Evolutionary conservation across 805 yeast genomes (phyloP), one percentile per base, ranked within the genome.

Genomic region (Komagataella kurtzmanii): DNA sequence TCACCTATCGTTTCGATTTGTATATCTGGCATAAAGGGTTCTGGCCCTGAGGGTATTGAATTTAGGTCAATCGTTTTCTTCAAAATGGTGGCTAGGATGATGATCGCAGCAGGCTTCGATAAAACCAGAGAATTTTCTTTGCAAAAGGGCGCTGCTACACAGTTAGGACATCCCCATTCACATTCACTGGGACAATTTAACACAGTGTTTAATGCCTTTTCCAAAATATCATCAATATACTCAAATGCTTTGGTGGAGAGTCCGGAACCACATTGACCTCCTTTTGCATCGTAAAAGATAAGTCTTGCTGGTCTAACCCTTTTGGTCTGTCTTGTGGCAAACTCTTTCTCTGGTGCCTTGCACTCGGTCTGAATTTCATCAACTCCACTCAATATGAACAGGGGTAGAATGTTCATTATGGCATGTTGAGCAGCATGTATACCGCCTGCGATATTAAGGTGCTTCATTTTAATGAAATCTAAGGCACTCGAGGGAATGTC

Each of bases 341-440:
- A 87, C 62, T 93, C 99, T 59, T 93, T 93, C 57, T 89, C 96
- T 0, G 99, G 97, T 0, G 98, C 97, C 60, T 93, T 93, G 65
- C 99, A 93, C 65, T 93, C 99, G 0, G 98, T 88, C 47, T 77
- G 78, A 12, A 93, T 74, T 58, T 93, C 99, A 56, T 81, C 85
- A 3, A 78, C 75, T 0, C 88, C 86, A 17, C 87, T 81, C 10
- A 81, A 79, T 3, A 89, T 80, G 54, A 79, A 82, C 24, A 83
- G 64, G 0, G 97, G 95, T 24, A 90, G 62, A 53, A 87, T 74
- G 48, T 86, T 82, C 76, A 93, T 82, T 1, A 93, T 68, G 0
- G 88, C 88, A 69, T 93, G 99, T 57, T 89, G 91, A 0, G 96
- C 95, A 1, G 95, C 97, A 68, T 93, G 99, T n/a, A 93, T 87